A percentile compares a stretch with the other conserved stretches of the same genome.
phyloP scores from a whole-genome alignment of 768 basidiomycete genomes.

The Xerocomellus amylosporus region DNA sequence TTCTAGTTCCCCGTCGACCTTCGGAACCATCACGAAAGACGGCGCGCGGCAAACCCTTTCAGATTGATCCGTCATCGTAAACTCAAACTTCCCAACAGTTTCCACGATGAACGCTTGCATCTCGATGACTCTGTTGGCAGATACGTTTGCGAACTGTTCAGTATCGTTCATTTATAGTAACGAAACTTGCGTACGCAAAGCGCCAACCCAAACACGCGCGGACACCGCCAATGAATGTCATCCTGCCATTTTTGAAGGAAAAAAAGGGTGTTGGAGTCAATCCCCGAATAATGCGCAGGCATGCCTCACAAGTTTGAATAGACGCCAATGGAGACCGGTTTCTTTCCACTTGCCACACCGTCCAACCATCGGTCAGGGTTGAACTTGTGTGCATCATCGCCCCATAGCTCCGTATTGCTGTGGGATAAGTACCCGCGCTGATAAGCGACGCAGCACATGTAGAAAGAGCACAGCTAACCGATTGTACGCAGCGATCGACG shows the following conservation, averaged over 20 bases:
- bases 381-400: conserved; percentile 31
- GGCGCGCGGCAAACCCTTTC: conserved; percentile 30
- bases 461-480: conserved; percentile 34
- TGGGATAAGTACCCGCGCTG: neutral
- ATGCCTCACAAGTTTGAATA: conserved; percentile 29
- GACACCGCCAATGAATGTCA: conserved; percentile 29
- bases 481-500: conserved; percentile 56
- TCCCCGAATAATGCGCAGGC: neutral
- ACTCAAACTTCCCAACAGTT: conserved; percentile 52
- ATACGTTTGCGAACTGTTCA: neutral
- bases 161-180: neutral
- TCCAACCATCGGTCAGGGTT: conserved; percentile 31
- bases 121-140: conserved; percentile 39
- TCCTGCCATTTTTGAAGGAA: conserved; percentile 12
- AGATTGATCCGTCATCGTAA: conserved; percentile 33
- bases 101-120: conserved; percentile 60
- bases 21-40: conserved; percentile 35
- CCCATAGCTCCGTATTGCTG: conserved; percentile 32
- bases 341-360: conserved; percentile 14
- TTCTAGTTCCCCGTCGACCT: conserved; percentile 19
- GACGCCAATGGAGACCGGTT: conserved; percentile 23
- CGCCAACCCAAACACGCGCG: conserved; percentile 33
- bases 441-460: neutral
- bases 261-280: neutral
- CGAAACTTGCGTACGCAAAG: conserved; percentile 25